Base-by-base conservation (phyloP, 1,284 basidiomycete species). In the Heterobasidion annosum region DNA sequence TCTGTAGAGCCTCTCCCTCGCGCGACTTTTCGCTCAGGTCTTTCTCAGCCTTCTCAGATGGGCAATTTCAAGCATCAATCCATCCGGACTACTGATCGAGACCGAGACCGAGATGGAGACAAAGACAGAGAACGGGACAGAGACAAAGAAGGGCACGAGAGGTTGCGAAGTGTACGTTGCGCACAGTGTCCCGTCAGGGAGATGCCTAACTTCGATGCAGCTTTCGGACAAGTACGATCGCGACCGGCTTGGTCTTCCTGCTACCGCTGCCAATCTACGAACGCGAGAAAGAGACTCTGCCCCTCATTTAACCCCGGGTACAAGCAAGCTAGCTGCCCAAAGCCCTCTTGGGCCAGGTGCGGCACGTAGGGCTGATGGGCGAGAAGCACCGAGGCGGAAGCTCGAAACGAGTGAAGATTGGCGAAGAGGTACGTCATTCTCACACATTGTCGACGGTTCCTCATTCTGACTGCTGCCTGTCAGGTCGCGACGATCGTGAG, bases 61-160 rank as follows among this genome's bases (percentile, higher is more conserved):
- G 89, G 90, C 52, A 91, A 90, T 65, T 91, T 91, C 69, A 87
- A 89, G 62, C 89, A 91, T 62, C 89, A 91, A 62, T 87, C 89
- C 19, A 69, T 85, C 59, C 85, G 88, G 54, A 75, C 78, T 37
- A 75, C 73, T 54, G 86, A 88, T 65, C 78, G 83, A 40, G 83
- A 83, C 60, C 71, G 79, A 53, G 84, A 85, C 57, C 73, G 69
- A 60, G 79, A 78, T 40, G 54, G 62, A 1, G 85, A 88, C 60
- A 79, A 76, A 61, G 85, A 88, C 55, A 72, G 79, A 55, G 84
- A 86, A 59, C 75, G 83, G 33, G 83, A 86, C 34, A 67, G 81
- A 60, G 83, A 87, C 61, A 83, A 81, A 62, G 86, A 88, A 61
- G 83, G 83, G n/a, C 83, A 87, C 63, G 86, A 89, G 65, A 74